phyloP scores from a whole-genome alignment of 805 yeast genomes.

The Ogataea nakhonphanomensis region DNA sequence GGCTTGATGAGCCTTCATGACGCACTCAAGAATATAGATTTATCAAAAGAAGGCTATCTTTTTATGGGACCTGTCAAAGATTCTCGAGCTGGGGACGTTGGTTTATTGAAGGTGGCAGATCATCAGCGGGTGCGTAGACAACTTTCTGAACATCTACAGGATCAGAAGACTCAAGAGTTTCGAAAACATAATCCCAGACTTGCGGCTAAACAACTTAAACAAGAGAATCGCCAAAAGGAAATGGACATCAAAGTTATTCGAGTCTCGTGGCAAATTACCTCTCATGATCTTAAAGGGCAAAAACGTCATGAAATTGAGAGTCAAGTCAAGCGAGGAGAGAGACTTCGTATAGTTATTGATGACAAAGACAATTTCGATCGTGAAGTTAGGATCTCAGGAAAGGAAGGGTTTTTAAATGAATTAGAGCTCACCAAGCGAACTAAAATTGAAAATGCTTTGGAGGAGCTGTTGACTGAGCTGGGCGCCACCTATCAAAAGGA shows the following conservation, averaged over 20 bases:
- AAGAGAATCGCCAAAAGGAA: constrained; percentile 10
- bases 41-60: constrained; percentile 25
- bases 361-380: constrained; percentile 31
- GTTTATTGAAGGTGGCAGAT: constrained; percentile 27
- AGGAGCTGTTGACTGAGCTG: constrained; percentile 26
- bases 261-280: constrained; percentile 55
- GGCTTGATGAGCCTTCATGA: constrained; percentile 13
- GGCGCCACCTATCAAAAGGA: constrained; percentile 24
- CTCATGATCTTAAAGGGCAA: constrained; percentile 49
- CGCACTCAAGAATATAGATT: constrained; percentile 17
- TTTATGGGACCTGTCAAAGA: constrained; percentile 20
- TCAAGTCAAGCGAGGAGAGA: constrained; percentile 42
- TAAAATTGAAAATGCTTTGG: constrained; percentile 30
- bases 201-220: constrained; percentile 9
- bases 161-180: constrained; percentile 18
- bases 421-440: constrained; percentile 35
- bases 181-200: constrained; percentile 14
- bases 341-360: constrained; percentile 40
- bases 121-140: constrained; percentile 25
- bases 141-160: constrained; percentile 27
- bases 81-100: constrained; percentile 9
- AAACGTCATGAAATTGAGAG: constrained; percentile 47
- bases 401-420: constrained; percentile 21
- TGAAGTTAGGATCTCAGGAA: constrained; percentile 11
- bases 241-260: constrained; percentile 43